Evolutionary conservation across 176 grass and related monocot species (phyloP), one percentile per base, ranked within the genome.

Genomic region (Lolium rigidum): DNA sequence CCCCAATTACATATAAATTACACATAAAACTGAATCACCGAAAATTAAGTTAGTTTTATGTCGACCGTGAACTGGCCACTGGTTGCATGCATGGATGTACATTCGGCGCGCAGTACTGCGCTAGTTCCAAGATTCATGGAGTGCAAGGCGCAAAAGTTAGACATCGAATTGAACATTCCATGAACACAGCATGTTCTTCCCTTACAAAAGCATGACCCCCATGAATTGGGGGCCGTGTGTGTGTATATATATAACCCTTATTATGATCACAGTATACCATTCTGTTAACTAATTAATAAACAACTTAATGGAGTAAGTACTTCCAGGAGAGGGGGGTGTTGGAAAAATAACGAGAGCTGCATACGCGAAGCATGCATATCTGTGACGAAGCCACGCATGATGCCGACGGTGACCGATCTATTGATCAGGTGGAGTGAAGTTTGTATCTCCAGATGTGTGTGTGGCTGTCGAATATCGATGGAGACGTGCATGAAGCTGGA

Each of bases 191-290:
- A 35, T 59, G 41, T 38, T 9, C 31, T 25, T 88, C 7, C 5
- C 72, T 44, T 44, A 84, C 16, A 74, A 64, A 58, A 74, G 69
- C 80, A 80, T 80, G 56, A 51, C 7, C 37, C 65, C 55, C 16
- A 16, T 55, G 10, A 85, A 81, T 81, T 65, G 77, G 57, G 68
- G 60, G 18, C 39, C 31, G 31, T 35, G 43, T 26, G 20, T 46
- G 13, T 26, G 17, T 70, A 83, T 44, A 16, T 74, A 18, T 64
- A 21, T 63, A 54, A 55, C 31, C 75, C 82, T 80, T 89, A 84
- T 89, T 89, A 76, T 80, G 83, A 47, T 39, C 88, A 76, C 59
- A 89, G 39, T 89, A 69, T 85, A 90, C 50, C 70, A 50, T 76
- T 51, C 18, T 90, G 78, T 82, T 82, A 65, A 86, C 51, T 69